Evolutionary conservation across 169 alveolate species (phyloP), one percentile per base, ranked within the genome.

Genomic region (Eimeria sp.): DNA sequence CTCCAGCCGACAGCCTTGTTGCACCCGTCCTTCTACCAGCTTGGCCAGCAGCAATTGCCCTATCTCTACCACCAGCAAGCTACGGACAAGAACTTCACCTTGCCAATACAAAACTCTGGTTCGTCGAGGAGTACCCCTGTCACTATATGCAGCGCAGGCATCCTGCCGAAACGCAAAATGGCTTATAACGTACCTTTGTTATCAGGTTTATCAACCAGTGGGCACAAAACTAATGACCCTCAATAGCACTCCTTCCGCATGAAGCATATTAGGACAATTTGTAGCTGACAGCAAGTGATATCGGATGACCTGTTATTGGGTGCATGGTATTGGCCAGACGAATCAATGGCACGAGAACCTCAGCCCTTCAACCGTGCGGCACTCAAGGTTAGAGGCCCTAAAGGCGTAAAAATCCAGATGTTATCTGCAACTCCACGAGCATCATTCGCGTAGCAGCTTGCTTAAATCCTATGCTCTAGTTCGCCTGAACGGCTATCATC

Each of bases 1-100:
- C 76, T 86, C 40, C 93, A 86, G 43, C 93, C 93, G 30, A 61
- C 93, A 22, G 93, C 82, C 43, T 54, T 86, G 51, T 43, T 86
- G 80, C 93, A 86, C 45, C 93, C 80, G 10, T 30, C 57, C 40
- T 30, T 58, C 45, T 86, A 34, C 61, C 80, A n/a, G 25, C 57
- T 40, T 3, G 70, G 54, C 27, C 49, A 72, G 27, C 93, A 86
- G 76, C 93, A 13, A 18, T 65, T 61, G 65, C 67, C 65, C 13
- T 45, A 86, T 18, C 65, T 22, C n/a, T 86, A 45, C 49, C 76
- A 86, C 47, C 76, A 34, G 67, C 93, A 58, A 30, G 65, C 30
- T 63, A n/a, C 43, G 34, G 76, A 61, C 16, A 73, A 30, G 27
- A 27, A 54, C 51, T 4, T 16, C 73, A 49, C 25, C 40, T 4